phyloP scores from a whole-genome alignment of 1,284 basidiomycete genomes.

The Austropuccinia psidii region DNA sequence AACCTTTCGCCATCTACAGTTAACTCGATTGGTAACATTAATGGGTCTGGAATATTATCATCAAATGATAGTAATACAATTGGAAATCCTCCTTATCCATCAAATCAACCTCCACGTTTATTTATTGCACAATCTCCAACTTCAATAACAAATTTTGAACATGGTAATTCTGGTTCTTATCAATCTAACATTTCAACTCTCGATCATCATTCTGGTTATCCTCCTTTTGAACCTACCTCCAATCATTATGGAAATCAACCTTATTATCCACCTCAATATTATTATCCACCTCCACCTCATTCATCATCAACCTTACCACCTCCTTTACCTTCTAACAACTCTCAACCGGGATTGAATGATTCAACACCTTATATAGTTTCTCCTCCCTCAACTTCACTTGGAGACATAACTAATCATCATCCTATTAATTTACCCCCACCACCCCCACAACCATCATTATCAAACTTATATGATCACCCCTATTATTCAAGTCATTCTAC shows the following conservation, averaged over 20 bases:
- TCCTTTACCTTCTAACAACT: too few relatives aligned
- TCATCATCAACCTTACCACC: too few relatives aligned
- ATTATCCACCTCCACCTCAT: neutral
- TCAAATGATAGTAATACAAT: neutral
- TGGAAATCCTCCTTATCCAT: neutral
- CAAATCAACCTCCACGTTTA: neutral
- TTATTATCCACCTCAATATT: neutral
- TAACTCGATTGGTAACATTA: too few relatives aligned
- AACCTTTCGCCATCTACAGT: too few relatives aligned
- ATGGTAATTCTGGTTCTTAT: too few relatives aligned
- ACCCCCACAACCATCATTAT: neutral
- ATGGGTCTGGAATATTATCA: neutral
- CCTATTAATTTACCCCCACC: neutral
- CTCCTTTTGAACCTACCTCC: neutral
- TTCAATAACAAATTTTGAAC: neutral
- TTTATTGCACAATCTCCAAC: neutral
- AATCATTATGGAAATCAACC: conserved; percentile 4
- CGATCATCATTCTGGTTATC: neutral
- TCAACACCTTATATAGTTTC: too few relatives aligned
- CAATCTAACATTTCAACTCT: too few relatives aligned
- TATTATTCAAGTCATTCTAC: neutral
- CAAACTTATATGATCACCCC: neutral
- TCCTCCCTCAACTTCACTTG: neutral
- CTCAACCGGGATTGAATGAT: too few relatives aligned
- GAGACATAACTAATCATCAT: neutral